Conservation (phyloP, 495 filamentous ascomycete species). For the Staphylotrichum longicolle region DNA sequence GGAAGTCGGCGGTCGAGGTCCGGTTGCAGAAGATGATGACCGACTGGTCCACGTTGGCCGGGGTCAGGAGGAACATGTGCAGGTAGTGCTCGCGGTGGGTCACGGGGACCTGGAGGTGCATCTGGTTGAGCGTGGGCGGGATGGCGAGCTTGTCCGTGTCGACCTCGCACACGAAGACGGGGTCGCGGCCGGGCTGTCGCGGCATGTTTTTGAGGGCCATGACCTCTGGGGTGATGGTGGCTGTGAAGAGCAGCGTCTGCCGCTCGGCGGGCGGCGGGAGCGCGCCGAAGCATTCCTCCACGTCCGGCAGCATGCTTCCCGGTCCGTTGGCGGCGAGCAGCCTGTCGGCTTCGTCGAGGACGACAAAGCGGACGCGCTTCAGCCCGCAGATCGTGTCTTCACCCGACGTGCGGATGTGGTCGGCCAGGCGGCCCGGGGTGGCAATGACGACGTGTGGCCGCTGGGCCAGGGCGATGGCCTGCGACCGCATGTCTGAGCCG, state of each 20-base stretch:
- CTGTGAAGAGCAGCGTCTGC: slow-evolving; percentile 94
- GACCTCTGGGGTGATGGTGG: slow-evolving; percentile 92
- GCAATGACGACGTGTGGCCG: slow-evolving; percentile 91
- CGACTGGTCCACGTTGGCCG: slow-evolving; percentile 67
- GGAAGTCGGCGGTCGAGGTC: slow-evolving; percentile 79
- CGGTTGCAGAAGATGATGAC: slow-evolving; percentile 95
- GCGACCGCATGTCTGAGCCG: slow-evolving; percentile 85
- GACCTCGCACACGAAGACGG: slow-evolving; percentile 87
- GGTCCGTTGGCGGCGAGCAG: slow-evolving; percentile 62
- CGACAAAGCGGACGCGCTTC: slow-evolving; percentile 73
- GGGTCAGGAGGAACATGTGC: slow-evolving; percentile 81
- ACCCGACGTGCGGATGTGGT: slow-evolving; percentile 88
- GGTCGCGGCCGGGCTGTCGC: slow-evolving; percentile 59
- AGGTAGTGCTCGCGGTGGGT: slow-evolving; percentile 92
- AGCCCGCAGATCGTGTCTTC: slow-evolving; percentile 83
- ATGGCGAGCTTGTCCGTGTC: slow-evolving; percentile 71
- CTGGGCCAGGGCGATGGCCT: slow-evolving; percentile 76
- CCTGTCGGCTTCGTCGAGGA: slow-evolving; percentile 95
- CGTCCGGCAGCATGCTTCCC: slow-evolving; percentile 89
- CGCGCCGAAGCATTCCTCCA: slow-evolving; percentile 78
- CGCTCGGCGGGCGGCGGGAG: slow-evolving; percentile 69
- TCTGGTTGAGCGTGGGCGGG: slow-evolving; percentile 76
- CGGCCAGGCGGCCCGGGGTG: slow-evolving; percentile 88
- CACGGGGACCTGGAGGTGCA: slow-evolving; percentile 80
- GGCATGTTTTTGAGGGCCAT: slow-evolving; percentile 75